phyloP scores from a whole-genome alignment of 2,329 filamentous ascomycete species.

The Drechslerella coelobrocha region DNA sequence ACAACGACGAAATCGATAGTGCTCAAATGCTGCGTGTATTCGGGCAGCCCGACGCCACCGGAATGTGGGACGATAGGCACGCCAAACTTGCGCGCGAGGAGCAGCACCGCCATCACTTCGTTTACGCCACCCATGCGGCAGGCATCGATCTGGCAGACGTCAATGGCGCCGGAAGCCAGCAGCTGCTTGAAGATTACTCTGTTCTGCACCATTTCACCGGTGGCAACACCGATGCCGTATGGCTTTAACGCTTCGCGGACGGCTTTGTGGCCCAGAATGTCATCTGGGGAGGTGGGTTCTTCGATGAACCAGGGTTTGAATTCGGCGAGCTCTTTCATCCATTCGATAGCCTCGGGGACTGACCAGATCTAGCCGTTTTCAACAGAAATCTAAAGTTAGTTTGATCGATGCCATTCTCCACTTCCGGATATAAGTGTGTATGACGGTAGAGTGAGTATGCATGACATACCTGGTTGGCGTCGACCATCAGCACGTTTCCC shows the following conservation, averaged over 20 bases:
- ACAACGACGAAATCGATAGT: conserved; percentile 93
- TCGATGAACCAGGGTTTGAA: conserved; percentile 87
- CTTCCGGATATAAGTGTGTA: not conserved
- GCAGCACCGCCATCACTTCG: conserved; percentile 86
- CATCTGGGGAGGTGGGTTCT: conserved; percentile 88
- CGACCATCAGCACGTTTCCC: conserved; percentile 87
- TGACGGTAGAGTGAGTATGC: not conserved
- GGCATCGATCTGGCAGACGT: conserved; percentile 88
- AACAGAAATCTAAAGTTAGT: not conserved
- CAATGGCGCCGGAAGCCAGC: conserved; percentile 77
- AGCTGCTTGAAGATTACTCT: conserved; percentile 93
- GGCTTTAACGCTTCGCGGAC: conserved; percentile 80
- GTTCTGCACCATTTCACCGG: conserved; percentile 95
- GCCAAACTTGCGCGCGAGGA: conserved; percentile 76
- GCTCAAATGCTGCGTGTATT: conserved; percentile 91
- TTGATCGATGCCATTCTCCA: not conserved
- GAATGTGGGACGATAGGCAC: conserved; percentile 88
- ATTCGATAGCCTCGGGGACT: conserved; percentile 83
- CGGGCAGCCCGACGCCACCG: conserved; percentile 85
- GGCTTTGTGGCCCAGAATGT: conserved; percentile 85
- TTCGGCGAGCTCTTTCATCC: conserved; percentile 81
- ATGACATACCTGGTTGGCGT: conserved; percentile 78
- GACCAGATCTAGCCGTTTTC: conserved; percentile 70
- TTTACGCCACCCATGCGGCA: conserved; percentile 90
- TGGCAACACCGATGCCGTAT: conserved; percentile 80